phyloP scores from a whole-genome alignment of 768 basidiomycete genomes.

The Suillus ampliporus region DNA sequence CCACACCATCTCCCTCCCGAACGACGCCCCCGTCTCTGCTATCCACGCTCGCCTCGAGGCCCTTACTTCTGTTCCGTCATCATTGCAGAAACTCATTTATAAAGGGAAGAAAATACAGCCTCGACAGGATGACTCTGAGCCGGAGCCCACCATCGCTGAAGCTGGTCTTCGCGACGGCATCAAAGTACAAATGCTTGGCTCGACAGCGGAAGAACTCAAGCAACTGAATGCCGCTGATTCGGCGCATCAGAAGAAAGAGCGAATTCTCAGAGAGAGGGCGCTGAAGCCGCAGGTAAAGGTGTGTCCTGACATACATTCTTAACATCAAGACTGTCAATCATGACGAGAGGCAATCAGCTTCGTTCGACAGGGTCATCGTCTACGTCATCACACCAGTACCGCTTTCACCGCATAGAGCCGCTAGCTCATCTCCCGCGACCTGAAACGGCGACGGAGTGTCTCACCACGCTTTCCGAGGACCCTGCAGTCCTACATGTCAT shows the following conservation, averaged over 20 bases:
- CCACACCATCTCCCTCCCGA: constrained; percentile 53
- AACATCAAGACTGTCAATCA: background rate
- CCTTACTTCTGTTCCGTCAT: constrained; percentile 67
- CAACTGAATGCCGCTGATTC: constrained; percentile 60
- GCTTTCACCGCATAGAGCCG: constrained; percentile 65
- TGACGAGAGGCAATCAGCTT: constrained; percentile 42
- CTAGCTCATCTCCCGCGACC: constrained; percentile 71
- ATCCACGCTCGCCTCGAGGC: constrained; percentile 61
- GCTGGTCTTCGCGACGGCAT: constrained; percentile 66
- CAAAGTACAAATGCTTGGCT: constrained; percentile 75
- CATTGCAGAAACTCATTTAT: constrained; percentile 73
- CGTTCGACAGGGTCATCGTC: constrained; percentile 55
- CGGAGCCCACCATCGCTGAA: constrained; percentile 42
- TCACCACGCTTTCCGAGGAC: constrained; percentile 66
- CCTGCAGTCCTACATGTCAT: constrained; percentile 74
- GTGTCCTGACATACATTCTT: constrained; percentile 14
- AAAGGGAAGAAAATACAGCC: constrained; percentile 61
- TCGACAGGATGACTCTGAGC: constrained; percentile 13
- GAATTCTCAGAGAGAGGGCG: constrained; percentile 63
- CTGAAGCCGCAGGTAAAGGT: constrained; percentile 66
- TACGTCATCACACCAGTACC: constrained; percentile 49
- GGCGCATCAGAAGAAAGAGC: constrained; percentile 60
- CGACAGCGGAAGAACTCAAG: constrained; percentile 62
- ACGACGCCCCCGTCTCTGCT: constrained; percentile 54
- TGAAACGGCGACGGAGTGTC: constrained; percentile 54